Conservation (phyloP, 345 rosid genomes). For the Litchi chinensis region DNA sequence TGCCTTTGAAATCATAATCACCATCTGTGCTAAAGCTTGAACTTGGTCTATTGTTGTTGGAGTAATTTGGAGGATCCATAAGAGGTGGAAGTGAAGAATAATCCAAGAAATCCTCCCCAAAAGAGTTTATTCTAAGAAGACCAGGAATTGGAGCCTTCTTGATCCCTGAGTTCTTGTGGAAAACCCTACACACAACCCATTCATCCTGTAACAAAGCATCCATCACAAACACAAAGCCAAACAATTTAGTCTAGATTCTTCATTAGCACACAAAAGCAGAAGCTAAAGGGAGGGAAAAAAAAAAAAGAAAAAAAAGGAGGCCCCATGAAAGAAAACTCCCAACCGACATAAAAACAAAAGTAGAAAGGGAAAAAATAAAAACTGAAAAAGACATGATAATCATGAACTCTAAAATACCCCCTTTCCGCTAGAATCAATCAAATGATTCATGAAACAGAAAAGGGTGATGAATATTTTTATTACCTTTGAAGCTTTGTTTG, state of each 20-base stretch:
- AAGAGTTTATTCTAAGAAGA: conserved; percentile 37
- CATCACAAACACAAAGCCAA: no score
- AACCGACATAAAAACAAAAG: conserved; percentile 32
- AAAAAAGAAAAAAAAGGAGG: background rate
- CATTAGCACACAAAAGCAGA: conserved; percentile 35
- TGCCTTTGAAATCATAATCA: conserved; percentile 35
- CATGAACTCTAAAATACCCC: background rate
- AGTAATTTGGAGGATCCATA: conserved; percentile 37
- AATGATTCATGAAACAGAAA: background rate
- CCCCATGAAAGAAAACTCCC: conserved; percentile 38
- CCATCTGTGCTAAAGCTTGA: conserved; percentile 27
- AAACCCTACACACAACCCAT: conserved; percentile 97
- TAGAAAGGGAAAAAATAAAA: conserved; percentile 10
- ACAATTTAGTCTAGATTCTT: conserved; percentile 22
- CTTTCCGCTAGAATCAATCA: background rate
- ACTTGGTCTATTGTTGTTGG: conserved; percentile 18
- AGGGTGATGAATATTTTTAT: background rate
- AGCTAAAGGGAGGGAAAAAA: background rate
- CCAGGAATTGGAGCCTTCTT: conserved; percentile 49
- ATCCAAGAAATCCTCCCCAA: conserved; percentile 50
- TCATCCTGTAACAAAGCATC: conserved; percentile 62
- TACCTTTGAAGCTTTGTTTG: conserved; percentile 65
- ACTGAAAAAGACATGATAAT: conserved; percentile 5
- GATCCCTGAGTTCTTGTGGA: conserved; percentile 68
- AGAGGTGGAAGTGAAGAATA: conserved; percentile 59